Evolutionary conservation across 805 yeast species (phyloP), one percentile per base, ranked within the genome.

Genomic region (Kodamaea laetipori): DNA sequence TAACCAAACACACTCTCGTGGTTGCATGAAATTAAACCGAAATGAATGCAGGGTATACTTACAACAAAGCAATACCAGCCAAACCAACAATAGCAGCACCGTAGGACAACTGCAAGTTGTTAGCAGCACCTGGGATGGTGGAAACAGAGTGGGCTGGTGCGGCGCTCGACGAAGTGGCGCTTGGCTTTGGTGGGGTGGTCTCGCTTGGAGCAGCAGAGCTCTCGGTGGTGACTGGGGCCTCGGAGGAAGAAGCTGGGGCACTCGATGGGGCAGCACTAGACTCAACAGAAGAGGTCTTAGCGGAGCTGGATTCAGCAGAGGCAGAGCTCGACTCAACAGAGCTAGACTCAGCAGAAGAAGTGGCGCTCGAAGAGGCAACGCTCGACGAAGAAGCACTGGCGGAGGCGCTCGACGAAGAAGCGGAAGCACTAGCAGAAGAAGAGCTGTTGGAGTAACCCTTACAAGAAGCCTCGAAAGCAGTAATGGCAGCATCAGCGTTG

Each of bases 391-490:
- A 27, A 28, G 41, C 21, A 5, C 58, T 39, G 10, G 70, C 49
- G 11, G 74, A 50, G 6, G 67, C 44, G 32, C 25, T 31, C 30
- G 32, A 30, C 17, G 44, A 40, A 3, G 43, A n/a, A 11, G 41
- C 11, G 9, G 51, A 34, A n/a, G 45, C 34, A 28, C 32, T 28
- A 17, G 70, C 49, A 11, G 74, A 50, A 6, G 67, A 45, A 16
- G 58, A 47, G 39, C 69, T 73, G 39, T 19, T 27, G 12, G 31
- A 11, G 52, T 67, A 73, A 48, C 69, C 74, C 19, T 50, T 40
- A 67, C 90, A 85, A 15, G 80, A 55, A 46, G 63, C 50, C 58
- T 77, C 59, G 63, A 87, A 86, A 15, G 82, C 75, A 24, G 73
- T 48, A 56, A 69, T 69, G 48, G 96, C 97, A 42, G 71, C 60